These are phyloP conservation scores for Fusarium globosum DNA, from an alignment of 2,329 filamentous ascomycete species.

Conservation along the genomic window DNA sequence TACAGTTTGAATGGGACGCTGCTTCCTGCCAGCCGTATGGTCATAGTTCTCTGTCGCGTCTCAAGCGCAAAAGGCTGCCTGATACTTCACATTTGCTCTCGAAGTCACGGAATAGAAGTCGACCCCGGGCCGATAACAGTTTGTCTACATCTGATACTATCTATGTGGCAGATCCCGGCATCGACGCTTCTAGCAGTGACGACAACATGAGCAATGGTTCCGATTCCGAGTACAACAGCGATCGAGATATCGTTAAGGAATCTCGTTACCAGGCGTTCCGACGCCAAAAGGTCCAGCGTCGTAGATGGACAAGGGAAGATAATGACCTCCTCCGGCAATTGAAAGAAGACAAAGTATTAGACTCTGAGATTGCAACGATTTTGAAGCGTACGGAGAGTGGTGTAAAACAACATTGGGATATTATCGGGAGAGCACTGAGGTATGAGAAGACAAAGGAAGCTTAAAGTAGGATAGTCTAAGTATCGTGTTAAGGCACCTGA, in stretches of 20 bases:
- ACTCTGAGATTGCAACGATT: not conserved
- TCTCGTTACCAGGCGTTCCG: not conserved
- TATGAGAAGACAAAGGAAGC: not conserved
- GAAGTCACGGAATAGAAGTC: not conserved
- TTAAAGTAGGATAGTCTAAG: not conserved
- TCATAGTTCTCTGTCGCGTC: too few relatives aligned
- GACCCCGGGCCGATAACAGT: not conserved
- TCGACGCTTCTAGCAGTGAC: not conserved
- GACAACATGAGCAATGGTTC: not conserved
- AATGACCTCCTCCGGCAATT: not conserved
- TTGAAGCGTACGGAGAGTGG: not conserved
- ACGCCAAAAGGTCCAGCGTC: not conserved
- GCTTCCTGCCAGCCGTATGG: too few relatives aligned
- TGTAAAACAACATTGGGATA: not conserved
- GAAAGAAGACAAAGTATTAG: not conserved
- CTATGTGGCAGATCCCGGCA: not conserved
- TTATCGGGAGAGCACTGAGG: not conserved
- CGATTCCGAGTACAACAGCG: not conserved
- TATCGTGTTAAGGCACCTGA: too few relatives aligned
- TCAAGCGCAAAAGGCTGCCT: too few relatives aligned
- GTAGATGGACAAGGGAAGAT: not conserved
- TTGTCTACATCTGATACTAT: not conserved
- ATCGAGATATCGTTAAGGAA: not conserved
- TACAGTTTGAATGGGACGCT: too few relatives aligned
- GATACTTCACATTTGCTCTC: too few relatives aligned